Base-by-base conservation (phyloP, 257 asterid species). In the Solanum verrucosum region DNA sequence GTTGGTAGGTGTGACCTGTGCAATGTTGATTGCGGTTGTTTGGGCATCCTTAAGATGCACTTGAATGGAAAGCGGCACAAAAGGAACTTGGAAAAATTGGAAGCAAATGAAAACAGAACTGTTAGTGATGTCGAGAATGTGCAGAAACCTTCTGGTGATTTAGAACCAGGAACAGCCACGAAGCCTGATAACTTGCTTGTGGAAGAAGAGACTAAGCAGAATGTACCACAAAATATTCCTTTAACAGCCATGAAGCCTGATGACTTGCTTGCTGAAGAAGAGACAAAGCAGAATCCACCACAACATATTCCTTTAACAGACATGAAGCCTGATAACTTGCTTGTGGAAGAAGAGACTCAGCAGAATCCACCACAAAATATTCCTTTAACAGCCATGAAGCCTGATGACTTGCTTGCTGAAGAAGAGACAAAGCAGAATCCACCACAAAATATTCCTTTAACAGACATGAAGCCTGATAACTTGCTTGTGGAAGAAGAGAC, bases 61-160 rank as follows among this genome's bases (percentile, higher is more conserved):
- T 72, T 86, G 75, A 89, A 8, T 3, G 92, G 92, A 31, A 91
- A 91, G 68, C 87, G 91, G 12, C 92, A 91, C 79, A 52, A 86
- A 79, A 91, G 59, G 86, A 87, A 85, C 67, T 68, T 91, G 87
- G 75, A 37, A 29, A 89, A 46, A 81, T 68, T 60, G 31, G 91
- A 85, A 83, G 42, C 42, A 46, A 65, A 8, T 63, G 77, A 65
- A n/a, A 68, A 70, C 63, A 21, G 21, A 70, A 31, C 77, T 35
- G 75, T 46, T 16, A 29, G 86, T 31, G 85, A 83, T 85, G 2
- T 7, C 7, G 67, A 6, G 60, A 73, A 87, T 15, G 37, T 10
- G 23, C 79, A 74, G 86, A 83, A 33, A 27, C 59, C 86, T 49
- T 84, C 38, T 79, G 84, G 12, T 79, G 90, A 35, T 56, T 79